Base-by-base conservation (phyloP, 2,329 filamentous ascomycete species). In the Aspergillus quadricinctus region DNA sequence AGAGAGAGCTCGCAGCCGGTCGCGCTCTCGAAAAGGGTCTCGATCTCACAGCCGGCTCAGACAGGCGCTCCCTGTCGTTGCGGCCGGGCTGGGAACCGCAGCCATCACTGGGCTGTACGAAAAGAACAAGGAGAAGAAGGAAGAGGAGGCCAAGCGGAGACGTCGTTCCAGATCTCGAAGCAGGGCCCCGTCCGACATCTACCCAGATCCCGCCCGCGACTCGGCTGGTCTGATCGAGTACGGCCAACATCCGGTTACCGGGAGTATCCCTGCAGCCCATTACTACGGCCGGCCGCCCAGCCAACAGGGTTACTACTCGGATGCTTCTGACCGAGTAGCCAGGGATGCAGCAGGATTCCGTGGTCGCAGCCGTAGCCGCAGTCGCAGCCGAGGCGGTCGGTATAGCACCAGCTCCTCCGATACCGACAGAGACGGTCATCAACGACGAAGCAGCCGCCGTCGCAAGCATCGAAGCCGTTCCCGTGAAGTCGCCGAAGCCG, bases 81-180 rank as follows among this genome's bases (percentile, higher is more conserved):
- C 82, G 43, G 83, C 83, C 52, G 84, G 84, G 50, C 72, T 85
- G 14, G 81, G 82, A 48, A 83, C 82, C 61, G 85, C 85, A 43
- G 85, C 83, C 14, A 75, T 84, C 31, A 82, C 84, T 56, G 82
- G 82, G 25, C 68, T 87, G 17, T 87, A 86, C 64, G 85, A 87
- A 70, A 84, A 81, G 64, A 81, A 80, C 58, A 85, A 86, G 70
- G 81, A 78, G 43, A 83, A 82, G 68, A 83, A 83, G 64, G 80
- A 82, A 55, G 77, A 75, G 19, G 81, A 80, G 66, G 77, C 78
- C 57, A 70, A 77, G 66, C 74, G 66, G 69, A 66, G 64, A 43
- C 70, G 69, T 17, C 76, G 78, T 62, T 81, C 79, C 23, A 72
- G 78, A 63, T 80, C 79, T 60, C 75, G 75, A 60, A 76, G 74